Evolutionary conservation across 2,329 filamentous ascomycete genomes (phyloP).

Genomic region (Davidsoniella virescens): DNA sequence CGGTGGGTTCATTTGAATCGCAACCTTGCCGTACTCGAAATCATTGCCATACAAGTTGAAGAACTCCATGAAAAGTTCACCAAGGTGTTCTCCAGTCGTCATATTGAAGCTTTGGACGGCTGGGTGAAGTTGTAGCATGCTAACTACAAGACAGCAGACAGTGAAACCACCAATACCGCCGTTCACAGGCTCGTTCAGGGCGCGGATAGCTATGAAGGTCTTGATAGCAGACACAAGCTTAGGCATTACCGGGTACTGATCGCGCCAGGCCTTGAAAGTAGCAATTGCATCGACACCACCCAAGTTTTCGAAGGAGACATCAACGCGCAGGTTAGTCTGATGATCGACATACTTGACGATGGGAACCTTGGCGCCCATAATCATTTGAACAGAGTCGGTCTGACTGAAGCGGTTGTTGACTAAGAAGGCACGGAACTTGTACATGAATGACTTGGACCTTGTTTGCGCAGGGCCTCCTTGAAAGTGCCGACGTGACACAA

Average conservation of each 20-base stretch:
- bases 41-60: conserved; percentile 75
- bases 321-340: conserved; percentile 64
- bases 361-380: conserved; percentile 66
- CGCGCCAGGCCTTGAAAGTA: conserved; percentile 69
- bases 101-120: conserved; percentile 46
- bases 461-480: conserved; percentile 32
- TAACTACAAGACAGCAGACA: conserved; percentile 83
- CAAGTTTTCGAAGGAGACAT: conserved; percentile 87
- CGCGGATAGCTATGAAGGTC: conserved; percentile 79
- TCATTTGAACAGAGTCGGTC: conserved; percentile 44
- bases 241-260: conserved; percentile 68
- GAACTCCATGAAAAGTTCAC: conserved; percentile 71
- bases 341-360: conserved; percentile 81
- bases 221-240: conserved; percentile 78
- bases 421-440: conserved; percentile 46
- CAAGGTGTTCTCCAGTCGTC: conserved; percentile 50
- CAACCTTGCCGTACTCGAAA: conserved; percentile 53
- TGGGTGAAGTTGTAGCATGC: conserved; percentile 68
- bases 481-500: conserved; percentile 46
- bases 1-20: conserved; percentile 62
- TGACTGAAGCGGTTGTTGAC: conserved; percentile 38
- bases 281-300: conserved; percentile 65
- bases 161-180: conserved; percentile 90
- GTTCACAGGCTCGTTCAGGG: conserved; percentile 76
- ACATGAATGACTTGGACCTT: conserved; percentile 39